Conservation (phyloP, 148 eudicot genomes). For the Chenopodium quinoa region DNA sequence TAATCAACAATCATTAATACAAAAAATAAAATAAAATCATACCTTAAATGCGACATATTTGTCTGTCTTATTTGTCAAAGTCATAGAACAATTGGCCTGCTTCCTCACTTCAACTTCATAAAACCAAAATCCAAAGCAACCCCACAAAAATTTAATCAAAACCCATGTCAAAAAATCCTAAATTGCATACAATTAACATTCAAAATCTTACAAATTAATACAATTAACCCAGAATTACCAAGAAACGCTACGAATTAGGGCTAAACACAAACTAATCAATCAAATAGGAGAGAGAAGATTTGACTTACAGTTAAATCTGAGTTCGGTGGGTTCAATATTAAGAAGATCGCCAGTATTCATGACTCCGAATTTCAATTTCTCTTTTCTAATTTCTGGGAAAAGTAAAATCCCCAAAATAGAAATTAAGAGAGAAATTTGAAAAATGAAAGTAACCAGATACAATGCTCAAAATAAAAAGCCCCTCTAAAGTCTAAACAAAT, state of each 20-base stretch:
- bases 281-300: slow-evolving; percentile 1
- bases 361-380: slow-evolving; percentile 20
- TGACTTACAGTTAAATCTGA: slow-evolving; percentile 62
- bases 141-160: slow-evolving; percentile 25
- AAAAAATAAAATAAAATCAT: background rate
- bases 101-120: slow-evolving; percentile 55
- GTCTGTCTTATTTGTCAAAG: slow-evolving; percentile 53
- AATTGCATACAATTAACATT: slow-evolving; percentile 7
- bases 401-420: background rate
- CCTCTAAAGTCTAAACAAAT: background rate
- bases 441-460: slow-evolving; percentile 7
- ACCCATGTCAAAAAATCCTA: slow-evolving; percentile 16
- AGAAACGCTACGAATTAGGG: slow-evolving; percentile 17
- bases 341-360: slow-evolving; percentile 68
- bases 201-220: background rate
- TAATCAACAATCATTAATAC: slow-evolving; percentile 12
- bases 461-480: slow-evolving; percentile 6
- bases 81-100: slow-evolving; percentile 65
- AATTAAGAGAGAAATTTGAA: background rate
- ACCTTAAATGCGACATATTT: slow-evolving; percentile 77
- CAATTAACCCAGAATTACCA: slow-evolving; percentile 11
- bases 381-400: background rate
- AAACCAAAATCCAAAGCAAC: slow-evolving; percentile 26
- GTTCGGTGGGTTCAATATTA: slow-evolving; percentile 59
- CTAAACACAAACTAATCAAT: background rate